phyloP scores from a whole-genome alignment of 352 stramenopile species.

The Elongisporangium anandrum region DNA sequence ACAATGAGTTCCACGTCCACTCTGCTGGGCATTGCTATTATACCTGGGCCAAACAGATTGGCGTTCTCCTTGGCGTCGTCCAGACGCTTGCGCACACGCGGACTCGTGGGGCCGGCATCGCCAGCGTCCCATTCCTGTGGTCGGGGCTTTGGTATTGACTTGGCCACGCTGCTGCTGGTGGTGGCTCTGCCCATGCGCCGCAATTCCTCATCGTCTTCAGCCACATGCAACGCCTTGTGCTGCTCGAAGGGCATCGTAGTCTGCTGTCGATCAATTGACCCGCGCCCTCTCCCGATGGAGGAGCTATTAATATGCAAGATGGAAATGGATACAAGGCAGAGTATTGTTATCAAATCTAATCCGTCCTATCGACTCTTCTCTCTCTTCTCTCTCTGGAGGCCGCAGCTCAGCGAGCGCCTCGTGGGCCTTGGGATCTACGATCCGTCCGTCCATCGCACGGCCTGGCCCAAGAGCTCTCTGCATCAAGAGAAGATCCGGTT shows the following conservation, averaged over 20 bases:
- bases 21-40: too few species aligned
- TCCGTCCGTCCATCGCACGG: too few species aligned
- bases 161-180: neutral
- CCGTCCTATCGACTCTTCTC: neutral
- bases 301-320: neutral
- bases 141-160: neutral
- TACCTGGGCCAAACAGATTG: constrained; percentile 65
- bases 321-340: neutral
- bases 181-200: neutral
- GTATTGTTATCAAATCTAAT: neutral
- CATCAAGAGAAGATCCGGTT: constrained; percentile 10
- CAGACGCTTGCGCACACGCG: constrained; percentile 61
- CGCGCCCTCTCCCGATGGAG: too few species aligned
- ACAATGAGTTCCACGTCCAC: neutral
- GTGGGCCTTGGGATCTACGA: too few species aligned
- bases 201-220: neutral
- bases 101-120: constrained; percentile 27
- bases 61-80: constrained; percentile 77
- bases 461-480: constrained; percentile 6
- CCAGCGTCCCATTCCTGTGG: constrained; percentile 11
- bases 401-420: too few species aligned
- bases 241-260: neutral
- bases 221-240: neutral
- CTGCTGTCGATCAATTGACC: neutral
- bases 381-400: neutral